Evolutionary conservation across 805 yeast genomes (phyloP).

Genomic region (Ogataea trehalophila): DNA sequence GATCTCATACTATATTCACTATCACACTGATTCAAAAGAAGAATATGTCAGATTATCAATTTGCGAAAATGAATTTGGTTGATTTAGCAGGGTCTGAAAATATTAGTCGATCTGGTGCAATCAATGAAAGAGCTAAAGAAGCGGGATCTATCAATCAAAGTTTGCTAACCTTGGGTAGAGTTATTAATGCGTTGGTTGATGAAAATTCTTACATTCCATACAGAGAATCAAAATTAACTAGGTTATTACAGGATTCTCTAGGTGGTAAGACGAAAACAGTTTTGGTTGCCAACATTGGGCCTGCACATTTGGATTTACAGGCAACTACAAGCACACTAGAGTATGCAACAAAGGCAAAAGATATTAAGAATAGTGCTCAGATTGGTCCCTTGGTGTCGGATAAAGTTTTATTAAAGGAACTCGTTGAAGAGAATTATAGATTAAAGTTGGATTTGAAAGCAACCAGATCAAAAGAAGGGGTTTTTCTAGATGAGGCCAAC

Average conservation of each 20-base stretch:
- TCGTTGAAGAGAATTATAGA: conserved; percentile 41
- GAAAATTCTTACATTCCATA: conserved; percentile 66
- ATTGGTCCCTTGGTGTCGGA: conserved; percentile 40
- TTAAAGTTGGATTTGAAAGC: conserved; percentile 53
- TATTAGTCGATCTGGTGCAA: conserved; percentile 81
- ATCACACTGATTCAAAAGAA: conserved; percentile 48
- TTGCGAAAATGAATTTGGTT: conserved; percentile 56
- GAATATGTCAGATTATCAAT: conserved; percentile 23
- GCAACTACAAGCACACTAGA: conserved; percentile 51
- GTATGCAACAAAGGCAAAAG: conserved; percentile 54
- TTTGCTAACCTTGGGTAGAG: conserved; percentile 81
- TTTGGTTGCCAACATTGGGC: conserved; percentile 83
- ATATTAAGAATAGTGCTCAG: conserved; percentile 48
- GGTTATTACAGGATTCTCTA: conserved; percentile 69
- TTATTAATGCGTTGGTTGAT: conserved; percentile 69
- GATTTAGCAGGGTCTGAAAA: conserved; percentile 97
- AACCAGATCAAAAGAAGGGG: conserved; percentile 59
- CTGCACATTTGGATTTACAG: conserved; percentile 44
- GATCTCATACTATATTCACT: conserved; percentile 77
- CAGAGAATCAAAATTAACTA: conserved; percentile 72
- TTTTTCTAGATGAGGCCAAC: conserved; percentile 56
- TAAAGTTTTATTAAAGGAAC: conserved; percentile 39
- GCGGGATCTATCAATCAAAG: conserved; percentile 93
- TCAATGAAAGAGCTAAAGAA: conserved; percentile 80
- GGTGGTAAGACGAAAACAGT: conserved; percentile 88